Percentiles rank a stretch among this genome's conserved stretches.
Conservation (phyloP, 805 yeast species). For the Kazachstania psychrophila region DNA sequence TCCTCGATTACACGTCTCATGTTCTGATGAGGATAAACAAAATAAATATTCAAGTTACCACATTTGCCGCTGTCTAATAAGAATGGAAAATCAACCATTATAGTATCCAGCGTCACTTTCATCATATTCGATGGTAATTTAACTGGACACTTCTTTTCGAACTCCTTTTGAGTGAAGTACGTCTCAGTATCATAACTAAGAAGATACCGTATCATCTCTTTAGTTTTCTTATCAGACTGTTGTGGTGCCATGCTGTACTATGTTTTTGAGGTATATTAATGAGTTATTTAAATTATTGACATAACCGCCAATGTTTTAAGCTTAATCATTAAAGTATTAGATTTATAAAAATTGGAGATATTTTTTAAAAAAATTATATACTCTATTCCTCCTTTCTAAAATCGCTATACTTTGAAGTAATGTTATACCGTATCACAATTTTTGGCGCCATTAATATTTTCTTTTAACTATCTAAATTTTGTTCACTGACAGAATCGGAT, state of each 20-base stretch:
- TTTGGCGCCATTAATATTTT: too few relatives aligned
- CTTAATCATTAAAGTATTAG: too few relatives aligned
- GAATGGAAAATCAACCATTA: constrained; percentile 5
- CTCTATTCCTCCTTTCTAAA: too few relatives aligned
- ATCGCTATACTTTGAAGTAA: too few relatives aligned
- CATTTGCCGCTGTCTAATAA: constrained; percentile 40
- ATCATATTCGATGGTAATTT: constrained; percentile 3
- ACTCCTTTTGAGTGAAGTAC: constrained; percentile 8
- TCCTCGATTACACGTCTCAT: background rate
- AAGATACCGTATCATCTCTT: background rate
- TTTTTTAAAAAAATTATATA: too few relatives aligned
- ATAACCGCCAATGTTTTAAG: too few relatives aligned
- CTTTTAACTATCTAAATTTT: too few relatives aligned
- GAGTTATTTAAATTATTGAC: too few relatives aligned
- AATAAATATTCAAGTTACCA: constrained; percentile 43
- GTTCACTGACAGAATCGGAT: too few relatives aligned
- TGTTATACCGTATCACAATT: too few relatives aligned
- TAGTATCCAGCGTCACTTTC: constrained; percentile 5
- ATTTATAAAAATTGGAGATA: too few relatives aligned
- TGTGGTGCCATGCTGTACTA: constrained; percentile 1
- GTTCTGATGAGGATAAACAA: constrained; percentile 1
- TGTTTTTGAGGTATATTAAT: too few relatives aligned
- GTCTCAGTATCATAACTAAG: constrained; percentile 3
- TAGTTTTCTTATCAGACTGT: constrained; percentile 2
- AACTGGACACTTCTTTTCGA: constrained; percentile 8